Evolutionary conservation across 495 filamentous ascomycete species (phyloP).

Genomic region (Parathielavia appendiculata): DNA sequence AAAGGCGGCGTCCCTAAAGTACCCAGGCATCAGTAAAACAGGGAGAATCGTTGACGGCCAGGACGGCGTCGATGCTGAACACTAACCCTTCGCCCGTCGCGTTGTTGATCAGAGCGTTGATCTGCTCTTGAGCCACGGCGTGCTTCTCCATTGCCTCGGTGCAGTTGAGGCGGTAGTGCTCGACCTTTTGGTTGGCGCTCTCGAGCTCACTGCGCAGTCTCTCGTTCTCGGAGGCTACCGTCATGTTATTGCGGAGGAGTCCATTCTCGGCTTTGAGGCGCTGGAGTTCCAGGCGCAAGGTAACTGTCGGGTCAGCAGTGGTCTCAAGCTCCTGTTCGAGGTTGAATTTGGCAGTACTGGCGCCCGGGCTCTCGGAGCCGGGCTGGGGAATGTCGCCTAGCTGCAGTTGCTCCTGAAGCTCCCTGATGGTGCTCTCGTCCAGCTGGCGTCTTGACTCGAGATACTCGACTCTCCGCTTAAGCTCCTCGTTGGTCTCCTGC

Average conservation of each 20-base stretch:
- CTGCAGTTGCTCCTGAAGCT: slow-evolving; percentile 45
- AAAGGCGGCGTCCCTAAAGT: slow-evolving; percentile 38
- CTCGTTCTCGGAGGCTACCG: slow-evolving; percentile 46
- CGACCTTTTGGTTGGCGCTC: slow-evolving; percentile 32
- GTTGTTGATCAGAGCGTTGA: slow-evolving; percentile 44
- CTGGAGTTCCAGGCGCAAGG: slow-evolving; percentile 41
- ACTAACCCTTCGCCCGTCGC: slow-evolving; percentile 49
- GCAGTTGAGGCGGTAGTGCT: slow-evolving; percentile 41
- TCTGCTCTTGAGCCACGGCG: slow-evolving; percentile 46
- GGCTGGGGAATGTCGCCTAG: slow-evolving; percentile 26
- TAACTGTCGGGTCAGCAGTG: slow-evolving; percentile 28
- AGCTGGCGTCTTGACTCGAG: slow-evolving; percentile 33
- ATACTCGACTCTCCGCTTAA: slow-evolving; percentile 32
- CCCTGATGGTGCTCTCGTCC: slow-evolving; percentile 40
- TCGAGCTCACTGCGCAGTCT: slow-evolving; percentile 48
- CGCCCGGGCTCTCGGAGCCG: slow-evolving; percentile 25
- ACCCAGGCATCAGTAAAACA: slow-evolving; percentile 36
- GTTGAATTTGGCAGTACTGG: slow-evolving; percentile 26
- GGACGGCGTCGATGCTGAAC: slow-evolving; percentile 17
- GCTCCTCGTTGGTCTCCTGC: slow-evolving; percentile 30
- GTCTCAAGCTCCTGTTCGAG: slow-evolving; percentile 43
- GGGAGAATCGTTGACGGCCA: slow-evolving; percentile 15
- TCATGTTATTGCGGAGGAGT: slow-evolving; percentile 45
- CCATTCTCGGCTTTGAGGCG: slow-evolving; percentile 51
- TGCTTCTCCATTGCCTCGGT: slow-evolving; percentile 48